phyloP scores from a whole-genome alignment of 2,329 filamentous ascomycete species.

The Cladosporium sp. region DNA sequence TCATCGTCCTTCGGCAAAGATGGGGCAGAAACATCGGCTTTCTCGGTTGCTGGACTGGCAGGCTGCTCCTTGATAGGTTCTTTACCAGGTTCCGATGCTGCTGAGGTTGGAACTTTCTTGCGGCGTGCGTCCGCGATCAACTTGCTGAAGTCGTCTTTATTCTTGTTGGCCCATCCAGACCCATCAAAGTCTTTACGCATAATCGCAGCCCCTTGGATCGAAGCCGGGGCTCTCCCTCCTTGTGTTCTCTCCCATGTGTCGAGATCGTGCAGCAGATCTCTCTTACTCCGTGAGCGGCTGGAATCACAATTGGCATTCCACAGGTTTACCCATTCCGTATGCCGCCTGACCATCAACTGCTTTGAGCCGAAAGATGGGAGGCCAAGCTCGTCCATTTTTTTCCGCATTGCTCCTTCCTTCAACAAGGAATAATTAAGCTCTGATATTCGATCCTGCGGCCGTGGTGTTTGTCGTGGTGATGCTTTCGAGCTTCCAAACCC shows the following conservation, averaged over 20 bases:
- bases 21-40: no score
- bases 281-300: conserved; percentile 62
- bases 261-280: conserved; percentile 70
- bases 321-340: conserved; percentile 89
- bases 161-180: conserved; percentile 65
- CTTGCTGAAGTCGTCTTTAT: conserved; percentile 71
- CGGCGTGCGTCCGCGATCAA: conserved; percentile 71
- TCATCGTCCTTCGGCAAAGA: no score
- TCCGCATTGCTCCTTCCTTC: conserved; percentile 71
- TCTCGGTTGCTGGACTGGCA: no score
- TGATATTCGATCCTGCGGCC: conserved; percentile 61
- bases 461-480: conserved; percentile 23
- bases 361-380: conserved; percentile 67
- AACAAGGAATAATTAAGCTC: conserved; percentile 80
- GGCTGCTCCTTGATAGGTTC: no score
- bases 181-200: conserved; percentile 88
- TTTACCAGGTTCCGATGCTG: conserved; percentile 6
- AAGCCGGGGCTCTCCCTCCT: conserved; percentile 52
- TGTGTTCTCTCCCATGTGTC: conserved; percentile 83
- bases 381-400: conserved; percentile 76
- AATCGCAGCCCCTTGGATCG: conserved; percentile 44
- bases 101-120: conserved; percentile 36
- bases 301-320: conserved; percentile 98
- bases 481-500: conserved; percentile 12
- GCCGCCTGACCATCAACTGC: conserved; percentile 67